Evolutionary conservation across 2,329 filamentous ascomycete species (phyloP), one percentile per base, ranked within the genome.

Genomic region (Xylariaceae sp.): DNA sequence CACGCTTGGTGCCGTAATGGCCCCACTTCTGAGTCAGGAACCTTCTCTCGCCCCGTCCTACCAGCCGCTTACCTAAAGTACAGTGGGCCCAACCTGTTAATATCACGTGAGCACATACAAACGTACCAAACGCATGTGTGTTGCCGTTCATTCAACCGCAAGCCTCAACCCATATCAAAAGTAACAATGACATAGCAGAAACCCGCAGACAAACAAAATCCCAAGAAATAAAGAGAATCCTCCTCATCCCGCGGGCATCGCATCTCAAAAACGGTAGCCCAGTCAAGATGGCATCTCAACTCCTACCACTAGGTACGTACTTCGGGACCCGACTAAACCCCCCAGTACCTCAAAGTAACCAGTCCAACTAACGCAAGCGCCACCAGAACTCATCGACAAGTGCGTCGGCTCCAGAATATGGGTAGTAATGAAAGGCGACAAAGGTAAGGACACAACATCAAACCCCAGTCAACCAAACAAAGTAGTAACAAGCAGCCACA

Each of bases 361-460:
- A 42, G 13, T 15, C 4, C 9, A 16, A 49, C 56, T 61, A 10
- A 61, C 48, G 8, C 34, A n/a, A 41, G 15, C 9, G 29, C 16
- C 46, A 60, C n/a, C 68, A 96, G 94, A 99, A 75, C 84, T 99
- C 70, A 97, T 99, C 72, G 94, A 99, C 78, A 96, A 96, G 75
- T 99, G 94, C 71, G 92, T 99, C 62, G 94, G 94, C 58, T 97
- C 92, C 51, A 88, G 87, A 66, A 97, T 99, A 72, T 96, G 92
- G 92, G 92, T 99, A 60, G 85, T 99, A 66, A 99, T 99, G 94
- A 99, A 99, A 76, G 90, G 92, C 62, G 94, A 97, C 70, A 97
- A 96, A 79, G 94, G 94, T 95, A 74, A 34, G 70, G 22, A 12
- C n/a, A 8, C 8, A 13, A 18, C 16, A 9, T 47, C 7, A 12